These are phyloP conservation scores for Thecaphora frezii DNA, from an alignment of 1,284 basidiomycete genomes.

Conservation along the genomic window DNA sequence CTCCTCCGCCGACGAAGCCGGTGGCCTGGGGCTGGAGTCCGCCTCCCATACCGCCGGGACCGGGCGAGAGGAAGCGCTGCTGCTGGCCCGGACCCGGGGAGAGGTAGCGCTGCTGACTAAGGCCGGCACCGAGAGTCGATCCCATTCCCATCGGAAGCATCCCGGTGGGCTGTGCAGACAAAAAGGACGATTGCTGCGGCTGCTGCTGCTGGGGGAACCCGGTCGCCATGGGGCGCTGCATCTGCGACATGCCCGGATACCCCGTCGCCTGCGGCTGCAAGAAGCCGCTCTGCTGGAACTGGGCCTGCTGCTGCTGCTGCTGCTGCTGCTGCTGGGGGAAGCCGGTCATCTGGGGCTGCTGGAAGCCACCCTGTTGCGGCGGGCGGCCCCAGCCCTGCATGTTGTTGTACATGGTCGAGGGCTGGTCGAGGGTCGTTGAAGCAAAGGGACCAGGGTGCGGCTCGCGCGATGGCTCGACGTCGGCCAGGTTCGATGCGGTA, in stretches of 20 bases:
- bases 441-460: conserved; percentile 1
- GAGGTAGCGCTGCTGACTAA: conserved; percentile 6
- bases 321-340: conserved; percentile 41
- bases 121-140: conserved; percentile 2
- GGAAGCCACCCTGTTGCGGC: conserved; percentile 21
- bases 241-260: conserved; percentile 34
- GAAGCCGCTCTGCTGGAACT: conserved; percentile 39
- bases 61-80: conserved; percentile 7
- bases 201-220: conserved; percentile 27
- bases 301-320: conserved; percentile 32
- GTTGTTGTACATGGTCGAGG: conserved; percentile 41
- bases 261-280: conserved; percentile 44
- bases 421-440: background rate
- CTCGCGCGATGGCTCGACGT: no score
- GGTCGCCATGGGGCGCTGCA: conserved; percentile 43
- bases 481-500: no score
- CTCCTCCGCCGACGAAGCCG: conserved; percentile 28
- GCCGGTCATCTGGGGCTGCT: conserved; percentile 36
- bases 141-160: conserved; percentile 33
- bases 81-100: conserved; percentile 4
- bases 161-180: conserved; percentile 35
- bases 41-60: conserved; percentile 11
- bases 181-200: conserved; percentile 22
- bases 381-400: conserved; percentile 44
- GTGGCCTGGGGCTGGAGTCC: conserved; percentile 43